These are phyloP conservation scores for Gossypium lobatum DNA, from an alignment of 441 rosid species.

Conservation along the genomic window DNA sequence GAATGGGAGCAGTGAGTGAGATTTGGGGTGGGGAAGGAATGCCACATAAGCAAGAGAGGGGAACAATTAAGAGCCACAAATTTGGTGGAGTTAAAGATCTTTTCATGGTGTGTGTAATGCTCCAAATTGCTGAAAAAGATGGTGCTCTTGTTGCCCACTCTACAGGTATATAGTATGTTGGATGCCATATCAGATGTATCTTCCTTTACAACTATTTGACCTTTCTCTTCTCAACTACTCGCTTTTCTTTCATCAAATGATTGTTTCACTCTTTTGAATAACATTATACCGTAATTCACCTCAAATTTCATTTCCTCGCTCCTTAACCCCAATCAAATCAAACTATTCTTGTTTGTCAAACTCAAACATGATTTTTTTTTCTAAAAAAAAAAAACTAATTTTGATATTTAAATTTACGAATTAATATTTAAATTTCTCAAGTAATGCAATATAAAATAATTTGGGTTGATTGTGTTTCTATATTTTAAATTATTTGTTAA, in stretches of 20 bases:
- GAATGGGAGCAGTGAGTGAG: background rate
- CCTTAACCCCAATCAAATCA: too few relatives aligned
- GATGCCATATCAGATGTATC: constrained; percentile 19
- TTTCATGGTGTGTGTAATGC: constrained; percentile 52
- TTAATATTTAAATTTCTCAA: too few relatives aligned
- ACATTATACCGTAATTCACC: too few relatives aligned
- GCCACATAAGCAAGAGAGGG: constrained; percentile 38
- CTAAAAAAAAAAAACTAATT: too few relatives aligned
- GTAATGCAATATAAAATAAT: too few relatives aligned
- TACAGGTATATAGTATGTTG: background rate
- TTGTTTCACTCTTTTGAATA: background rate
- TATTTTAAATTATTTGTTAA: too few relatives aligned
- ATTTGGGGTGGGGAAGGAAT: constrained; percentile 7
- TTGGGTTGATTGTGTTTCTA: too few relatives aligned
- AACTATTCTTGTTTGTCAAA: too few relatives aligned
- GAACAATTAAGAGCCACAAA: constrained; percentile 57
- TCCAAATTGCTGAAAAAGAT: constrained; percentile 28
- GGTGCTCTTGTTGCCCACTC: constrained; percentile 20
- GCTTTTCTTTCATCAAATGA: background rate
- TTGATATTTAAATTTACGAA: too few relatives aligned
- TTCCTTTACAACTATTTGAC: constrained; percentile 2
- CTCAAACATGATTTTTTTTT: too few relatives aligned
- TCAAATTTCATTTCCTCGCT: too few relatives aligned
- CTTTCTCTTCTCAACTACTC: constrained; percentile 9
- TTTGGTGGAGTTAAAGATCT: constrained; percentile 43